Base-by-base conservation (phyloP, 148 eudicot genomes). In the Rhododendron henanense region DNA sequence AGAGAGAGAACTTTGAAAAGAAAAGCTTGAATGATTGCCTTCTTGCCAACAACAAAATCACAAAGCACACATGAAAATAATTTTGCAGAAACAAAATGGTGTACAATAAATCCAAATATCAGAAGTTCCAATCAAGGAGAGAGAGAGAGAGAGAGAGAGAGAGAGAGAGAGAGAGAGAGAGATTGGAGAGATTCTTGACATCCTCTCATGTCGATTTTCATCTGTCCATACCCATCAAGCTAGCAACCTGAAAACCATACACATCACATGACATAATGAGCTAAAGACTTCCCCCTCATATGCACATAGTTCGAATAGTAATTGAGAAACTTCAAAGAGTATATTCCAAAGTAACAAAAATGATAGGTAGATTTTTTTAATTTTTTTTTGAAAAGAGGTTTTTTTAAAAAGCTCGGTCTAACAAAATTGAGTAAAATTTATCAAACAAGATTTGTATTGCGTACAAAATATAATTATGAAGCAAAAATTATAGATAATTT, bases 201-300 rank as follows among this genome's bases (percentile, higher is more conserved):
- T 90, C 91, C 92, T 90, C 88, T 93, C 90, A 90, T 93, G 94
- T 90, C 94, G 44, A 87, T 59, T 78, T 21, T 85, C 87, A 35
- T 90, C 85, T 83, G 44, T 84, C 81, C 55, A 82, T 25, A 10
- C 23, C 47, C n/a, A 89, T 69, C 81, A 28, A 82, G 88, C 87
- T 85, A 67, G 35, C 51, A 88, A 84, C 90, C 95, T 91, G 89
- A 85, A 87, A 77, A 31, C 45, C 35, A 37, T 78, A 45, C 39
- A 31, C 10, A 82, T 55, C 31, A 63, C 13, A 51, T 57, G 53
- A 55, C 48, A 44, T 23, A 13, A 81, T 81, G 19, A 82, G 75
- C 55, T 10, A 86, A 67, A 19, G 44, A 13, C 81, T 35, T 50
- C 8, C 6, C 5, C 6, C 13, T 59, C 10, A 10, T 3, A 18